Evolutionary conservation across 768 basidiomycete species (phyloP).

Genomic region (Antrodiella citrinella): DNA sequence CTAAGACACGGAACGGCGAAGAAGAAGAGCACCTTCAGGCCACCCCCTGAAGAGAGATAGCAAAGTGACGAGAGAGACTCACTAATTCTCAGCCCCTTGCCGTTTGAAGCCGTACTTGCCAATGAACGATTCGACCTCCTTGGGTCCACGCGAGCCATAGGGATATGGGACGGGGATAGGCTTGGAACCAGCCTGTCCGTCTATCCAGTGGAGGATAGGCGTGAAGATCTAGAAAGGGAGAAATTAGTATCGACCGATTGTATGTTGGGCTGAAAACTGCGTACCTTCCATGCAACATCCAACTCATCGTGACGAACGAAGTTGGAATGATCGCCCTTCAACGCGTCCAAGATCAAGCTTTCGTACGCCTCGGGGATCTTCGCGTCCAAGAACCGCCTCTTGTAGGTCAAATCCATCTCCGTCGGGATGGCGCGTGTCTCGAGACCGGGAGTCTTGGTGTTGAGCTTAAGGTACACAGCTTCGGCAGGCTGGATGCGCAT

Average conservation of each 20-base stretch:
- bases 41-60: constrained; percentile 1
- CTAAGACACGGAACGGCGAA: too few species aligned
- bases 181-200: constrained; percentile 55
- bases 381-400: constrained; percentile 82
- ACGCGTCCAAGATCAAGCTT: constrained; percentile 88
- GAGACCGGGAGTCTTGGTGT: constrained; percentile 90
- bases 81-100: constrained; percentile 56
- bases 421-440: constrained; percentile 85
- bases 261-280: too few species aligned
- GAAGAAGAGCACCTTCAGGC: too few species aligned
- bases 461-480: constrained; percentile 95
- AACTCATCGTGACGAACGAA: constrained; percentile 98
- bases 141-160: constrained; percentile 95
- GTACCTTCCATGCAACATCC: constrained; percentile 94
- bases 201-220: constrained; percentile 94
- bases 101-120: constrained; percentile 72
- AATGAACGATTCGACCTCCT: constrained; percentile 71
- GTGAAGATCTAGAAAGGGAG: constrained; percentile 86
- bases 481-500: constrained; percentile 95
- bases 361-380: constrained; percentile 97
- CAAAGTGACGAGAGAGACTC: constrained; percentile 26
- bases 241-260: too few species aligned
- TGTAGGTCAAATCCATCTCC: constrained; percentile 99
- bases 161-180: constrained; percentile 76
- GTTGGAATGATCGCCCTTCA: constrained; percentile 98